phyloP scores from a whole-genome alignment of 176 grass and related monocot species.

The Musa troglodytarum region DNA sequence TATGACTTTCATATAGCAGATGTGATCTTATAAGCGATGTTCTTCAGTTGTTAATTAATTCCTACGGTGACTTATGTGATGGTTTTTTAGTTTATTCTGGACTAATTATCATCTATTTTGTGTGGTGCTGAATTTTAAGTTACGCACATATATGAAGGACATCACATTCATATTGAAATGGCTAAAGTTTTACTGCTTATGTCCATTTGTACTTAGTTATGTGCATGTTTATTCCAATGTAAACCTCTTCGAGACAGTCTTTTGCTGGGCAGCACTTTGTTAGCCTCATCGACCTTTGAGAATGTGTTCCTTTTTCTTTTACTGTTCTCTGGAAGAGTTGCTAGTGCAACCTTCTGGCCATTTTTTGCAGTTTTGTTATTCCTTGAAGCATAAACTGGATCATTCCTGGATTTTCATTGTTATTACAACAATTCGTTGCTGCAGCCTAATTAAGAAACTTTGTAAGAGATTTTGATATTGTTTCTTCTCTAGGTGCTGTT shows the following conservation, averaged over 20 bases:
- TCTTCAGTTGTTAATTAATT: background rate
- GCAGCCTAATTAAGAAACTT: background rate
- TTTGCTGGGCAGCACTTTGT: no score
- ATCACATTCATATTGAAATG: background rate
- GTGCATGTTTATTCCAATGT: no score
- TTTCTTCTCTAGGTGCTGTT: constrained; percentile 40
- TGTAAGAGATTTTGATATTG: background rate
- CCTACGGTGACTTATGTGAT: no score
- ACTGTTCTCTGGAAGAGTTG: no score
- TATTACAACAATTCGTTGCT: background rate
- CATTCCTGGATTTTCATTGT: background rate
- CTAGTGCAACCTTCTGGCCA: no score
- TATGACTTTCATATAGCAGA: background rate
- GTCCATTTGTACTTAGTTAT: no score
- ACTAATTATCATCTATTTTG: background rate
- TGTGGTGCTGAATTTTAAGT: background rate
- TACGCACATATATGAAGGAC: background rate
- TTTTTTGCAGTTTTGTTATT: background rate
- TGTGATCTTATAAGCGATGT: background rate
- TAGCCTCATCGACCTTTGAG: no score
- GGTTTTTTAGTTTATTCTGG: no score
- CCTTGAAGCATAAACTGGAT: background rate
- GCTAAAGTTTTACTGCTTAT: no score
- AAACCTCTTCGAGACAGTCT: no score
- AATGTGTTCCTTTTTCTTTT: no score